Evolutionary conservation across 129 eudicot species (phyloP), one percentile per base, ranked within the genome.

Genomic region (Helichrysum umbraculigerum): DNA sequence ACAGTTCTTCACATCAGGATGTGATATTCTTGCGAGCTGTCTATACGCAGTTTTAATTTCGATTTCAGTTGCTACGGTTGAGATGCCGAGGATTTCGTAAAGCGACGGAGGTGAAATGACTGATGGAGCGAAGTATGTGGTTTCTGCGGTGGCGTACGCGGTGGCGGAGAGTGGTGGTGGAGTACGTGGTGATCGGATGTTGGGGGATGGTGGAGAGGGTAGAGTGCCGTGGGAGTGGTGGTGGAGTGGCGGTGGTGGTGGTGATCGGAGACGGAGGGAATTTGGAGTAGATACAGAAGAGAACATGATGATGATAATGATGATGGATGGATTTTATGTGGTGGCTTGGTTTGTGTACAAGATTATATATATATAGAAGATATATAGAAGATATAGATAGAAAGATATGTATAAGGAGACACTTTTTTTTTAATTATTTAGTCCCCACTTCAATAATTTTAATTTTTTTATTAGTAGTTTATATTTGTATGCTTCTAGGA

Each of bases 31-130:
- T 0, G 87, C 89, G 17, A 85, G 78, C 50, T 59, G 70, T 28
- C 89, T n/a, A 59, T 87, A 87, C 61, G 91, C 91, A 28, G 88
- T 64, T 63, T 87, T 87, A 70, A 87, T 84, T 30, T 87, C 91
- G 1, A 65, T 35, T 7, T 42, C 76, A 11, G 88, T 47, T 5
- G 91, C 91, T 14, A 71, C 79, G 42, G 22, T 29, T 11, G 84
- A 58, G 63, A 87, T 81, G 6, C 86, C 91, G 8, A 87, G 79
- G 28, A 82, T 57, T 11, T 85, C 83, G 76, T 87, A 87, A 0
- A 87, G 59, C 28, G 88, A 87, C 21, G 89, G 81, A 8, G 85
- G 83, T 32, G 70, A 62, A 25, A 79, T n/a, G 5, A 73, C 62
- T 12, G 73, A 37, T 5, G 72, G 65, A 34, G 81, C 60, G 12